A percentile compares a stretch with the other conserved stretches of the same genome.
Conservation (phyloP, 371 early-diverging fungal species). For the Mucor lusitanicus region DNA sequence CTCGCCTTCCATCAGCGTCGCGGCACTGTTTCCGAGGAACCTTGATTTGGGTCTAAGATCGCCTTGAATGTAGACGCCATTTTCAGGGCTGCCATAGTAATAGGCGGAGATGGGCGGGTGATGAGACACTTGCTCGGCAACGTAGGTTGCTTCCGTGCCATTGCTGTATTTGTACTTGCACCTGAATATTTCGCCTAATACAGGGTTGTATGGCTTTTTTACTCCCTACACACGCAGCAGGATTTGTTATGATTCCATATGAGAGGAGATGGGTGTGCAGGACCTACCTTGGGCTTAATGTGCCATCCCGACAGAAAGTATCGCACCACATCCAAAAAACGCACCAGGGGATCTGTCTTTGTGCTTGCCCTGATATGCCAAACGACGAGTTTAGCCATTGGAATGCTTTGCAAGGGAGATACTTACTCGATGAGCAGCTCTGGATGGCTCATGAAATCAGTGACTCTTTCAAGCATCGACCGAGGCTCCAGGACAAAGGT, state of each 20-base stretch:
- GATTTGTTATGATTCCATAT: background rate
- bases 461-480: conserved; percentile 92
- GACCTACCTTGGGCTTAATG: conserved; percentile 84
- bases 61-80: conserved; percentile 77
- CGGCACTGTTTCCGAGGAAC: conserved; percentile 92
- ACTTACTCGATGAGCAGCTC: conserved; percentile 79
- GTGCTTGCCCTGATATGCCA: conserved; percentile 53
- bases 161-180: conserved; percentile 73
- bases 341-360: conserved; percentile 69
- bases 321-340: conserved; percentile 82
- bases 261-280: background rate
- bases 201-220: conserved; percentile 71
- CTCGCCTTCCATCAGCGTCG: conserved; percentile 88
- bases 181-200: conserved; percentile 91
- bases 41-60: conserved; percentile 85
- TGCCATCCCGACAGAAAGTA: conserved; percentile 96
- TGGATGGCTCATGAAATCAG: conserved; percentile 94
- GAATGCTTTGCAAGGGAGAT: background rate
- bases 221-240: conserved; percentile 12
- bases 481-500: conserved; percentile 95
- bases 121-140: conserved; percentile 94
- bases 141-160: conserved; percentile 73
- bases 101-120: conserved; percentile 93
- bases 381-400: background rate
- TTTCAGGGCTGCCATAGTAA: conserved; percentile 82